Evolutionary conservation across 1,139 yeast species (phyloP).

Genomic region (Fermentozyma sake): DNA sequence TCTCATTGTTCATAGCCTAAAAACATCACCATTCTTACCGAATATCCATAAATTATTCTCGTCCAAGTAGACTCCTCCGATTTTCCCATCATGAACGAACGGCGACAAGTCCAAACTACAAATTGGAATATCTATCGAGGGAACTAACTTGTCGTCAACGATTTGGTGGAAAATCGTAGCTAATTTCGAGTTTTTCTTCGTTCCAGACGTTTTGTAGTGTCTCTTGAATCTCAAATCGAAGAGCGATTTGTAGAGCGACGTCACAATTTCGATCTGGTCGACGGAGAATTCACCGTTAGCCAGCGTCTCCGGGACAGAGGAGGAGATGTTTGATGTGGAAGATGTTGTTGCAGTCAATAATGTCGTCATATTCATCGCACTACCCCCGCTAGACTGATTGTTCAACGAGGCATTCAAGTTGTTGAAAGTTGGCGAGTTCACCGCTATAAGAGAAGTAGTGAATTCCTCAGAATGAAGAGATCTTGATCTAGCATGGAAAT

Average conservation of each 20-base stretch:
- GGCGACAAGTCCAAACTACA: slow-evolving; percentile 30
- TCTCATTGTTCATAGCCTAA: slow-evolving; percentile 20
- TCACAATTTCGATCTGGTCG: slow-evolving; percentile 21
- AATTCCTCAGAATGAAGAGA: slow-evolving; percentile 11
- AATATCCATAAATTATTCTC: slow-evolving; percentile 45
- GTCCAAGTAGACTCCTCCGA: slow-evolving; percentile 40
- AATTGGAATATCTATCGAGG: slow-evolving; percentile 38
- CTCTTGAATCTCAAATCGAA: slow-evolving; percentile 32
- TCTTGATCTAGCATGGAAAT: slow-evolving; percentile 10
- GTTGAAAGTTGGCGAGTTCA: slow-evolving; percentile 8
- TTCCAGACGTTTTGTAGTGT: slow-evolving; percentile 18
- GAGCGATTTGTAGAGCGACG: slow-evolving; percentile 31
- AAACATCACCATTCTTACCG: slow-evolving; percentile 50
- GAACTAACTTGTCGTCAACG: slow-evolving; percentile 35
- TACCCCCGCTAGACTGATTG: slow-evolving; percentile 8
- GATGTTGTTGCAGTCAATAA: slow-evolving; percentile 6
- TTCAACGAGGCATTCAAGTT: slow-evolving; percentile 8
- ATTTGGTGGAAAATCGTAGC: slow-evolving; percentile 34
- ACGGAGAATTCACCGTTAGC: slow-evolving; percentile 3
- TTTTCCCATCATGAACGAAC: slow-evolving; percentile 30
- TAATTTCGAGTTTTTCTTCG: slow-evolving; percentile 7
- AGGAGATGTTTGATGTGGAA: slow-evolving; percentile 1
- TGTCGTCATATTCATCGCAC: slow-evolving; percentile 10
- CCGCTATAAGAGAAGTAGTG: slow-evolving; percentile 7
- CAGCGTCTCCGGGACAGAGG: slow-evolving; percentile 1